Evolutionary conservation across 345 rosid species (phyloP).

Genomic region (Linum trigynum): DNA sequence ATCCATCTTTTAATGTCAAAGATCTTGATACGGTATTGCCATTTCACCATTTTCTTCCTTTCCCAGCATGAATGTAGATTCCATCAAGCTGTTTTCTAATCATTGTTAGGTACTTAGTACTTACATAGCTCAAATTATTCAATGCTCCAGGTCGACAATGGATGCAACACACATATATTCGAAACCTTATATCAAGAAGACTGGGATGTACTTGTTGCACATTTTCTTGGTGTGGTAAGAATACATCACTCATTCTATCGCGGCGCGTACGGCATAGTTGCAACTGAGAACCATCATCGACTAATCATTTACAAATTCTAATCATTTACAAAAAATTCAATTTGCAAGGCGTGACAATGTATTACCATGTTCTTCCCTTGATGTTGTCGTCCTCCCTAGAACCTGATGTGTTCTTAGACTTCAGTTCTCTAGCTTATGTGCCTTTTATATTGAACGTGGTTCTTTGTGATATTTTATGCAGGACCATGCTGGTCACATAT

Average conservation of each 20-base stretch:
- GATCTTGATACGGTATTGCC: conserved; percentile 72
- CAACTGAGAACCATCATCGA: not conserved
- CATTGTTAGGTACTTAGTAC: not conserved
- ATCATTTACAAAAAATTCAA: too few species aligned
- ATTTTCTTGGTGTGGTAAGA: conserved; percentile 95
- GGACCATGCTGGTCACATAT: conserved; percentile 97
- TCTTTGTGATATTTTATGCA: conserved; percentile 13
- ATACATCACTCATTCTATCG: not conserved
- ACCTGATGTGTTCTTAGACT: not conserved
- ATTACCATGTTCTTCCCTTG: not conserved
- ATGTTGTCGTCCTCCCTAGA: not conserved
- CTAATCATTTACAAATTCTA: too few species aligned
- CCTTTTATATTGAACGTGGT: not conserved
- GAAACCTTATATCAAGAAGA: conserved; percentile 66
- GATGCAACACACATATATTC: conserved; percentile 73
- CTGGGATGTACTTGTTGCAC: conserved; percentile 95
- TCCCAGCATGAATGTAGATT: not conserved
- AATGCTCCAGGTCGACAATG: conserved; percentile 66
- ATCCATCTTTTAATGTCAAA: conserved; percentile 88
- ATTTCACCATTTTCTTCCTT: conserved; percentile 7
- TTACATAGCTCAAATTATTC: not conserved
- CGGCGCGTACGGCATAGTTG: conserved; percentile 1
- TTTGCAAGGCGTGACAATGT: not conserved
- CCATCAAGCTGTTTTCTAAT: not conserved
- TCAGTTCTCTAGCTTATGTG: conserved; percentile 8